Percentiles rank a stretch among this genome's conserved stretches.
These are phyloP conservation scores for Trametes sp. DNA, from an alignment of 1,284 basidiomycete genomes.

Conservation along the genomic window DNA sequence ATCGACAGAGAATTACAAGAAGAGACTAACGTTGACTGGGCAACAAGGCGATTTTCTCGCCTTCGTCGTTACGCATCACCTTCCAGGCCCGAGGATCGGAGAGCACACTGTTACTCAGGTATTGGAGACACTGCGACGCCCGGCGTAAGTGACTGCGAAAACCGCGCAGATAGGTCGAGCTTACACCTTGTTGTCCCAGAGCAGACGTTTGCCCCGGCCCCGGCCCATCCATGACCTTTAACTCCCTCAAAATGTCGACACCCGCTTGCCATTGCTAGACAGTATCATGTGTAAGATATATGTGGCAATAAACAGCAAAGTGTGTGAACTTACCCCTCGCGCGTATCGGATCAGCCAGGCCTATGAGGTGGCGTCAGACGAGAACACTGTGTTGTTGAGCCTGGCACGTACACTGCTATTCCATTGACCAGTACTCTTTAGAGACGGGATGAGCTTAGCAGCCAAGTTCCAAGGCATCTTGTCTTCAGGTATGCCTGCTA, in stretches of 20 bases:
- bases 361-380: background rate
- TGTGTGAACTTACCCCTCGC: background rate
- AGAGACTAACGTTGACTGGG: background rate
- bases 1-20: background rate
- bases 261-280: background rate
- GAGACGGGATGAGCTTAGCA: background rate
- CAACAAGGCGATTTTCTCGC: background rate
- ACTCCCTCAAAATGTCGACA: background rate
- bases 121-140: background rate
- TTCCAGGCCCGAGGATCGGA: background rate
- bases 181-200: background rate
- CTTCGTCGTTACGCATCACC: background rate
- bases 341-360: background rate
- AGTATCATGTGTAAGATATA: no score
- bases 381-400: background rate
- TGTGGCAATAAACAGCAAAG: background rate
- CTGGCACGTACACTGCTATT: slow-evolving; percentile 3
- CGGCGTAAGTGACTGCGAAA: background rate
- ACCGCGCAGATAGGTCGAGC: background rate
- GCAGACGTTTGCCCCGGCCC: background rate
- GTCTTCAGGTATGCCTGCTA: background rate
- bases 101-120: background rate
- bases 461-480: background rate
- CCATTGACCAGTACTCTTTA: background rate
- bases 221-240: background rate